These are phyloP conservation scores for Sporobolomyces pararoseus DNA, from an alignment of 768 basidiomycete genomes.

Conservation along the genomic window DNA sequence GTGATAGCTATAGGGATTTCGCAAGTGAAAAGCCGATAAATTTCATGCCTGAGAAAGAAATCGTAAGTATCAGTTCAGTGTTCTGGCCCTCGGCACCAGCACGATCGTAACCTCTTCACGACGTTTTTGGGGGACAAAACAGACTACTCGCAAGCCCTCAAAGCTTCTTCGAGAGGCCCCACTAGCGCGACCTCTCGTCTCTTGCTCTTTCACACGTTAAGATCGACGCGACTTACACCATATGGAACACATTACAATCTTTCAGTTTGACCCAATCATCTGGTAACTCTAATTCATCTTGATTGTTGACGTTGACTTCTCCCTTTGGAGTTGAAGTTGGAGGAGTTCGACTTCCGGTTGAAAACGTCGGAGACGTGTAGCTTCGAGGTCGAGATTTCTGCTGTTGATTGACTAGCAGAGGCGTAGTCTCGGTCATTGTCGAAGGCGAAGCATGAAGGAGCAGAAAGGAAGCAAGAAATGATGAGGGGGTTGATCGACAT, in stretches of 20 bases:
- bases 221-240: constrained; percentile 7
- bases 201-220: neutral
- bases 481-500: too few species aligned
- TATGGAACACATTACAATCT: constrained; percentile 16
- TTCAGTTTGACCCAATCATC: constrained; percentile 22
- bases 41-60: constrained; percentile 11
- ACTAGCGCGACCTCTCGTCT: too few species aligned
- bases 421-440: neutral
- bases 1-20: constrained; percentile 28
- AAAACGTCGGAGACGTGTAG: too few species aligned
- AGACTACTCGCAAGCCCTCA: too few species aligned
- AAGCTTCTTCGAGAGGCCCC: too few species aligned
- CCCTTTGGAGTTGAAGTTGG: neutral
- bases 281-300: constrained; percentile 1
- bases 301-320: neutral
- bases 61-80: constrained; percentile 1
- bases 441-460: neutral
- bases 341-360: neutral
- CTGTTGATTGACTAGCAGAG: neutral
- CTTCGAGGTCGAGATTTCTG: neutral
- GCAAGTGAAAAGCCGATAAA: constrained; percentile 16
- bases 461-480: too few species aligned
- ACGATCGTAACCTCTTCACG: too few species aligned
- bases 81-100: too few species aligned
- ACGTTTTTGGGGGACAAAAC: too few species aligned